Base-by-base conservation (phyloP, 768 basidiomycete genomes). In the Postia placenta region DNA sequence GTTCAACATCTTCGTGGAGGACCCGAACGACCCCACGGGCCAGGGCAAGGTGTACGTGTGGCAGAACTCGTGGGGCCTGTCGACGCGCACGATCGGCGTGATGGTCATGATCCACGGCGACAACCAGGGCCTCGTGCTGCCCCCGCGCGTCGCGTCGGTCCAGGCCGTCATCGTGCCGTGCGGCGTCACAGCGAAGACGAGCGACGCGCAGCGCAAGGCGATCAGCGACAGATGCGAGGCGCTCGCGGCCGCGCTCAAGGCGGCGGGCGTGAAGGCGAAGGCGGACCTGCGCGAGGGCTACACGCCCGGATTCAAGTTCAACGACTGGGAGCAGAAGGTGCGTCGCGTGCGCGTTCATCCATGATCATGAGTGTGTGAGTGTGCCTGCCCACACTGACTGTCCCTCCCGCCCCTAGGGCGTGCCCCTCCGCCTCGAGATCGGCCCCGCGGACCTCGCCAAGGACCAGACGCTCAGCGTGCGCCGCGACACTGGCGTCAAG, bases 61-160 rank as follows among this genome's bases (percentile, higher is more conserved):
- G 92, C 95, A 98, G 69, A 99, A 97, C 70, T 94, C 91, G 27
- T 98, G 96, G 96, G 96, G 96, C 61, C 71, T 98, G 46, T 91
- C 88, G 41, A 98, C 95, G n/a, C 77, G 96, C 49, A 80, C 89
- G 23, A 92, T 99, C 59, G 96, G 96, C 62, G 90, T 97, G 49
- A 97, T 97, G 95, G 93, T 96, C 58, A 99, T 99, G 96, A 83
- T 91, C 4, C 95, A 99, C 63, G 94, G 95, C 27, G 96, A 99
- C 66, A 92, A 99, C 65, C 90, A 96, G 62, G 96, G 96, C 14
- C 69, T 99, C 56, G 94, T 98, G 11, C 81, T 98, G 48, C 96
- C 96, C n/a, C 96, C 96, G 53, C 78, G 92, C 9, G 95, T 99
- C 27, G 95, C 96, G n/a, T 80, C 78, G 54, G 68, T 95, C 17